These are phyloP conservation scores for Zasmidium angulare DNA, from an alignment of 2,329 filamentous ascomycete genomes.

Conservation along the genomic window DNA sequence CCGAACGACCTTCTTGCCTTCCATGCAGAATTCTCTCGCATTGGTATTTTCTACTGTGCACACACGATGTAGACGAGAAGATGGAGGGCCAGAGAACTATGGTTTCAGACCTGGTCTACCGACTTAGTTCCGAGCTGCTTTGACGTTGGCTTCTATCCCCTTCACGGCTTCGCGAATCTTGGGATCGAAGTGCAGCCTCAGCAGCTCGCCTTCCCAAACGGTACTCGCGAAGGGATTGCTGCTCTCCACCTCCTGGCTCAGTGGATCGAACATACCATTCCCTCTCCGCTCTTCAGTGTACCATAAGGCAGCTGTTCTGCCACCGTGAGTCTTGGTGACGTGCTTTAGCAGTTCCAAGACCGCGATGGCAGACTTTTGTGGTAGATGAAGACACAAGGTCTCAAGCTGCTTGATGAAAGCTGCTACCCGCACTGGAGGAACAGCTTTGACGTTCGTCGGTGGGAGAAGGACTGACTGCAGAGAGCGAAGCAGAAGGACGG, in stretches of 20 bases:
- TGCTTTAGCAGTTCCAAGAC: slow-evolving; percentile 75
- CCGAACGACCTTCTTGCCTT: no score
- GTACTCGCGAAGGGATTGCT: slow-evolving; percentile 90
- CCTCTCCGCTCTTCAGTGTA: slow-evolving; percentile 90
- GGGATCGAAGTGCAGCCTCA: slow-evolving; percentile 83
- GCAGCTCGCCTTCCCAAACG: slow-evolving; percentile 88
- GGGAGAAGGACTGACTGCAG: slow-evolving; percentile 80
- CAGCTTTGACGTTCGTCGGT: slow-evolving; percentile 67
- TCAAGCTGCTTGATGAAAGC: slow-evolving; percentile 92
- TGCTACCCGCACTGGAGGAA: slow-evolving; percentile 81
- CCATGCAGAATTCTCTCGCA: no score
- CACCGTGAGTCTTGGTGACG: slow-evolving; percentile 76
- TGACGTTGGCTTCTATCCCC: slow-evolving; percentile 28
- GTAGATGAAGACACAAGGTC: slow-evolving; percentile 76
- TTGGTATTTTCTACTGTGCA: no score
- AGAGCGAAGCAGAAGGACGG: slow-evolving; percentile 84
- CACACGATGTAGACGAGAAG: no score
- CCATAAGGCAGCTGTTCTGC: slow-evolving; percentile 84
- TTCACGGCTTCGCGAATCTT: slow-evolving; percentile 68
- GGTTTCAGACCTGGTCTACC: no score
- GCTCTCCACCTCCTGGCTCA: slow-evolving; percentile 72
- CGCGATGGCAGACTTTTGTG: slow-evolving; percentile 84
- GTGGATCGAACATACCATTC: slow-evolving; percentile 79
- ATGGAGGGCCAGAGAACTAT: no score
- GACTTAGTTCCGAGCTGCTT: background rate